Conservation (phyloP, 495 filamentous ascomycete species). For the Podospora australis region DNA sequence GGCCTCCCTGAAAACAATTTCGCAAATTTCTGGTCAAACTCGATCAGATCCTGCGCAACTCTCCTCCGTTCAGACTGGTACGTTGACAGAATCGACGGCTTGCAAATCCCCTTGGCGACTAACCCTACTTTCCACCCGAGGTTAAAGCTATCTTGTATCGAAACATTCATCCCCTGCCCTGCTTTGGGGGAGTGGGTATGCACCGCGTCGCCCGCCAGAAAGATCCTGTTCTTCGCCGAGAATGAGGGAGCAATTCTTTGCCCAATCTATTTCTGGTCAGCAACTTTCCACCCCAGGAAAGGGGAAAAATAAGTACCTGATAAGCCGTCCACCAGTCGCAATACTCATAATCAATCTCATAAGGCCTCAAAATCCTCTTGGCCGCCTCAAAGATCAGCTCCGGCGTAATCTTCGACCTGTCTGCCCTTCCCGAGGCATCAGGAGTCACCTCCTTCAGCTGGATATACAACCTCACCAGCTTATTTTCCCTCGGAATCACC, state of each 20-base stretch:
- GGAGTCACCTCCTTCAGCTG: conserved; percentile 52
- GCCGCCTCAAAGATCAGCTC: conserved; percentile 54
- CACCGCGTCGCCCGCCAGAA: conserved; percentile 58
- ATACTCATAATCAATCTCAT: conserved; percentile 54
- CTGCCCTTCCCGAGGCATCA: conserved; percentile 33
- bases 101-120: conserved; percentile 51
- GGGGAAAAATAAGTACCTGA: conserved; percentile 32
- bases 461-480: conserved; percentile 61
- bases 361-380: conserved; percentile 54
- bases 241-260: conserved; percentile 66
- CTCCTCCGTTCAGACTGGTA: conserved; percentile 65
- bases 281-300: conserved; percentile 11
- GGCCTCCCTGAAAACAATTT: conserved; percentile 39
- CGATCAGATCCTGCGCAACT: conserved; percentile 67
- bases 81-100: conserved; percentile 55
- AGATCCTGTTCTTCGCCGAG: conserved; percentile 49
- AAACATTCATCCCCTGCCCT: conserved; percentile 73
- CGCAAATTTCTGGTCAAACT: conserved; percentile 62
- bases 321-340: conserved; percentile 46
- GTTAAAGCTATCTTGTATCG: conserved; percentile 63
- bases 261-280: conserved; percentile 52
- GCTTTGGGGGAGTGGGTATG: conserved; percentile 66
- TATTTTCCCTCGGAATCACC: conserved; percentile 64
- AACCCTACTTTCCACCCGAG: conserved; percentile 69
- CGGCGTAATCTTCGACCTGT: conserved; percentile 55